phyloP scores from a whole-genome alignment of 2,329 filamentous ascomycete species.

The Pseudogymnoascus sp. region DNA sequence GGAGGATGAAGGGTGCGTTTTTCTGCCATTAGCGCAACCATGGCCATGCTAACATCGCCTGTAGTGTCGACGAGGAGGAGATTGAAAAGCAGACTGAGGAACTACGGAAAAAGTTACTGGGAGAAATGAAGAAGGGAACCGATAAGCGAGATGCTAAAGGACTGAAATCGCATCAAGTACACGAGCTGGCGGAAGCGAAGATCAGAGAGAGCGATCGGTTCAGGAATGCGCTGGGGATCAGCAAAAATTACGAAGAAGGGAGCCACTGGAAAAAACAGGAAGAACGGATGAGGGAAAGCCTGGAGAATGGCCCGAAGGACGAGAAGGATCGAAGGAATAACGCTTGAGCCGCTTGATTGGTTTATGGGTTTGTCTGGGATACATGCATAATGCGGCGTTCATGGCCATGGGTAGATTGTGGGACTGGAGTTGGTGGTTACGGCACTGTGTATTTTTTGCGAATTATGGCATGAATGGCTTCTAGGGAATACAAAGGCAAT shows the following conservation, averaged over 20 bases:
- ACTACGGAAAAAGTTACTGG: constrained; percentile 55
- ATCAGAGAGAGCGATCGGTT: constrained; percentile 89
- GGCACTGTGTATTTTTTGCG: background rate
- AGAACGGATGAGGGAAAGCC: constrained; percentile 49
- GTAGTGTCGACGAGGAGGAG: constrained; percentile 74
- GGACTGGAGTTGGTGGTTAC: constrained; percentile 5
- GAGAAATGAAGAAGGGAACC: constrained; percentile 32
- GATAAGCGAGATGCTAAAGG: constrained; percentile 39
- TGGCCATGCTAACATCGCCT: constrained; percentile 12
- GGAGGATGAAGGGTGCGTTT: constrained; percentile 76
- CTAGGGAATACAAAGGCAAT: constrained; percentile 8
- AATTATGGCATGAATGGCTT: background rate
- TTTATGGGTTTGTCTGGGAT: background rate
- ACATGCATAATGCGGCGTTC: constrained; percentile 7
- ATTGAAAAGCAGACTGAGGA: constrained; percentile 70
- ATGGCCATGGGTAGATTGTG: background rate
- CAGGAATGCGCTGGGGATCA: constrained; percentile 78
- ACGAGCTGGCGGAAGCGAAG: constrained; percentile 93
- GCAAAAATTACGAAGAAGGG: constrained; percentile 76
- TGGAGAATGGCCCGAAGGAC: constrained; percentile 28
- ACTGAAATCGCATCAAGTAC: constrained; percentile 87
- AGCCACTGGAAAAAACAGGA: constrained; percentile 80
- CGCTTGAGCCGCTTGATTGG: background rate
- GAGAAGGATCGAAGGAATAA: constrained; percentile 1
- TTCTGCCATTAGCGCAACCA: background rate